Conservation (phyloP, 2,329 filamentous ascomycete genomes). For the Alternaria ventricosa region DNA sequence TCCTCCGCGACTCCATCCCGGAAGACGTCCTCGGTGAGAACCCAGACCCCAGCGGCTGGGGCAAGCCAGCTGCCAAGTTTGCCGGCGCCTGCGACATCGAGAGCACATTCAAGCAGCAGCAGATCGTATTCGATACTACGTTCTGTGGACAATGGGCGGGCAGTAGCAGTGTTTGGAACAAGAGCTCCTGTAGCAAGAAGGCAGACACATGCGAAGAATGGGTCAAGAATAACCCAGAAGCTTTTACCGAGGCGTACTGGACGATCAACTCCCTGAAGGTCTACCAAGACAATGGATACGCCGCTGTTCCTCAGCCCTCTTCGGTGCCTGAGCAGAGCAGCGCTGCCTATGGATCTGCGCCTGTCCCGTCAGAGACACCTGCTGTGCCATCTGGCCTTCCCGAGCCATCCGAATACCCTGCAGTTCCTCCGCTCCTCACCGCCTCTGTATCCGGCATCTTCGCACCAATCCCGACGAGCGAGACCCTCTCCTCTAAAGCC, state of each 20-base stretch:
- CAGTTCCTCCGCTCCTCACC: constrained; percentile 7
- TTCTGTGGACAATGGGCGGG: constrained; percentile 87
- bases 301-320: constrained; percentile 15
- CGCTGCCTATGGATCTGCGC: constrained; percentile 13
- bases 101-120: constrained; percentile 71
- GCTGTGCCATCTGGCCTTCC: constrained; percentile 5
- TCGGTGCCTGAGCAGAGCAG: constrained; percentile 19
- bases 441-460: constrained; percentile 7
- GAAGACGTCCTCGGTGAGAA: constrained; percentile 64
- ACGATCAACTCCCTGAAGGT: constrained; percentile 60
- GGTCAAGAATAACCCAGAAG: constrained; percentile 72
- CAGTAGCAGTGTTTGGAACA: constrained; percentile 68
- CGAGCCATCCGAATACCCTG: constrained; percentile 1
- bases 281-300: constrained; percentile 40
- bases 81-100: constrained; percentile 72
- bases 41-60: constrained; percentile 74
- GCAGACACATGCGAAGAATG: constrained; percentile 73
- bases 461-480: constrained; percentile 16
- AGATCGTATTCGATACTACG: constrained; percentile 81
- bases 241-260: constrained; percentile 79
- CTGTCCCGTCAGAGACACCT: constrained; percentile 14
- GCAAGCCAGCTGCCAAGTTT: constrained; percentile 72
- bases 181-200: constrained; percentile 65
- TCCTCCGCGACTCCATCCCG: constrained; percentile 71
- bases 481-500: not conserved